Conservation (phyloP, 768 basidiomycete genomes). For the Boletellus ananas region DNA sequence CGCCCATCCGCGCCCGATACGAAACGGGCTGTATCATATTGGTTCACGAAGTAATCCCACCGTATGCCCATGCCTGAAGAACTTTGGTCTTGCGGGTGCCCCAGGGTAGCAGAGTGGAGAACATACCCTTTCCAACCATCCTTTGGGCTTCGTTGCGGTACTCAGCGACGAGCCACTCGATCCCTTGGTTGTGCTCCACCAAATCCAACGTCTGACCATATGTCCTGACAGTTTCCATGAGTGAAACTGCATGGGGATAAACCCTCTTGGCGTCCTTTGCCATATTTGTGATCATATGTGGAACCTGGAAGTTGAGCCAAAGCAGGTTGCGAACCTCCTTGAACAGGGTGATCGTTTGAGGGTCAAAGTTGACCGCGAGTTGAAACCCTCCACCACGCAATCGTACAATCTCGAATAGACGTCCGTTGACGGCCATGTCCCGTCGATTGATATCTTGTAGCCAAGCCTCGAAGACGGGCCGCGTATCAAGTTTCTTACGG, state of each 20-base stretch:
- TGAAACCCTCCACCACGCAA: slow-evolving; percentile 74
- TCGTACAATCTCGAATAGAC: slow-evolving; percentile 87
- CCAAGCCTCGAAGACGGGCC: slow-evolving; percentile 95
- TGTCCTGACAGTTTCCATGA: slow-evolving; percentile 99
- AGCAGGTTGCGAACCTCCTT: slow-evolving; percentile 96
- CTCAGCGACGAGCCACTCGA: slow-evolving; percentile 93
- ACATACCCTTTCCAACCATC: slow-evolving; percentile 85
- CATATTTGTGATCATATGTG: slow-evolving; percentile 91
- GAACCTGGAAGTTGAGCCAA: slow-evolving; percentile 95
- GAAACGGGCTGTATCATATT: slow-evolving; percentile 81
- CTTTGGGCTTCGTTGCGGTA: slow-evolving; percentile 90
- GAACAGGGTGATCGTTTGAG: slow-evolving; percentile 96
- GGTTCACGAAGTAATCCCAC: slow-evolving; percentile 96
- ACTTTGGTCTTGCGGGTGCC: background rate
- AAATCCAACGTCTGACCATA: slow-evolving; percentile 94
- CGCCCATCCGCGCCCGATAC: slow-evolving; percentile 67
- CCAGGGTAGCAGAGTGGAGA: background rate
- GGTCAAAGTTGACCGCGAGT: slow-evolving; percentile 95
- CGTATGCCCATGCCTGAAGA: slow-evolving; percentile 83
- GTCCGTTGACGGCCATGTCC: slow-evolving; percentile 87
- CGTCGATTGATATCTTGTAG: slow-evolving; percentile 90
- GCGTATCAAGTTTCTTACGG: slow-evolving; percentile 93
- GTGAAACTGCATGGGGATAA: slow-evolving; percentile 94
- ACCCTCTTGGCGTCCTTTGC: slow-evolving; percentile 98
- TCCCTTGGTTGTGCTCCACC: slow-evolving; percentile 85